Percentiles rank a stretch among this genome's conserved stretches.
Evolutionary conservation across 192 early-diverging fungal genomes (phyloP).

Genomic region (Rhizophagus clarus): DNA sequence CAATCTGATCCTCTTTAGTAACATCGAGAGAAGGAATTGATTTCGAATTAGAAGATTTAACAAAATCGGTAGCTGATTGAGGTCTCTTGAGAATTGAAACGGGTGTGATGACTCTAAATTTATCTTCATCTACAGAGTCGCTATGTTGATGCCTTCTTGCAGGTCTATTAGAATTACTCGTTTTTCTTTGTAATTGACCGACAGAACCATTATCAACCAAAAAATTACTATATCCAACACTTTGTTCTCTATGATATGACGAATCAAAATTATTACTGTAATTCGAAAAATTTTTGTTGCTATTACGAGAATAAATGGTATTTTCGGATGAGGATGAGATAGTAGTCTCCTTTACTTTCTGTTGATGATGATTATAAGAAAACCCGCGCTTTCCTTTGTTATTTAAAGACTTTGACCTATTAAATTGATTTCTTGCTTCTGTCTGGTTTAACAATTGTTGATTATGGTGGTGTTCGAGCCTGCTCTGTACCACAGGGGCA

Average conservation of each 20-base stretch:
- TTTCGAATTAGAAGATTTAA: slow-evolving; percentile 3
- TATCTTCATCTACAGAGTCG: slow-evolving; percentile 23
- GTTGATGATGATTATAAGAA: not conserved
- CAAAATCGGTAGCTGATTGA: slow-evolving; percentile 27
- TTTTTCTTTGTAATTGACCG: not conserved
- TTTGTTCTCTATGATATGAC: not conserved
- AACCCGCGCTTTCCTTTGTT: slow-evolving; percentile 7
- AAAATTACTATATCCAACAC: not conserved
- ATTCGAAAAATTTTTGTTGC: not conserved
- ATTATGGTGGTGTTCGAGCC: slow-evolving; percentile 35
- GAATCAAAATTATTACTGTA: slow-evolving; percentile 10
- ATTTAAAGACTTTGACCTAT: slow-evolving; percentile 23
- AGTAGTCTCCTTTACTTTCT: not conserved
- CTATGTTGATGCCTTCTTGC: not conserved
- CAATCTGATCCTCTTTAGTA: not conserved
- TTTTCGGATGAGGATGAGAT: not conserved
- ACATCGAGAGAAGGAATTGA: not conserved
- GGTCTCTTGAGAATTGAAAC: slow-evolving; percentile 17
- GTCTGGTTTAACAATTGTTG: slow-evolving; percentile 17
- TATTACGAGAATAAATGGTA: not conserved
- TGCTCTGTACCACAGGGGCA: slow-evolving; percentile 35
- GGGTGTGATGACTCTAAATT: not conserved
- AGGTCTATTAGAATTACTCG: not conserved
- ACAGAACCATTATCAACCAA: not conserved
- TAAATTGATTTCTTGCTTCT: not conserved